These are phyloP conservation scores for Halophytophthora batemanensis DNA, from an alignment of 352 stramenopile genomes.

Conservation along the genomic window DNA sequence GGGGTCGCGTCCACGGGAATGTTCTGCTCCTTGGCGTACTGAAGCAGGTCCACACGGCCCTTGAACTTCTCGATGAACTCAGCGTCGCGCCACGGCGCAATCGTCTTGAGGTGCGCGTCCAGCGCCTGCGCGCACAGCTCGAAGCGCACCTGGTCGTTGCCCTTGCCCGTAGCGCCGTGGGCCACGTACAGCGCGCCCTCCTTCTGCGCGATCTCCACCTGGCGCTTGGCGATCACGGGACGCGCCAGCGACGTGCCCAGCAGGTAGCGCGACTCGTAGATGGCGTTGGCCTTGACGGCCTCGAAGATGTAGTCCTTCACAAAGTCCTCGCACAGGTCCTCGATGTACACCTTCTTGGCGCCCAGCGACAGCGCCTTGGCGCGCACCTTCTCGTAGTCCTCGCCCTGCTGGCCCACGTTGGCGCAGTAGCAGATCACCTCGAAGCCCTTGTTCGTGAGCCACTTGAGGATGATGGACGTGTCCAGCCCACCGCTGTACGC, in stretches of 20 bases:
- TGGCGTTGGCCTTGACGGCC: constrained; percentile 94
- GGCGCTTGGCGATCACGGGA: constrained; percentile 97
- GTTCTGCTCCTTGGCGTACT: constrained; percentile 95
- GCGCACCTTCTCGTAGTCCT: constrained; percentile 94
- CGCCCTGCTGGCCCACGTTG: constrained; percentile 97
- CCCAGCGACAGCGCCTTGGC: constrained; percentile 85
- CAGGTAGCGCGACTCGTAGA: constrained; percentile 98
- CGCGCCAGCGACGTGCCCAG: constrained; percentile 97
- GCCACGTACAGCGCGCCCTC: constrained; percentile 93
- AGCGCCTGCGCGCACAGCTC: constrained; percentile 98
- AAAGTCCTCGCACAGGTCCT: constrained; percentile 97
- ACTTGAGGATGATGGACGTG: constrained; percentile 99
- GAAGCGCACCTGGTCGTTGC: constrained; percentile 99
- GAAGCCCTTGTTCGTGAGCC: constrained; percentile 97
- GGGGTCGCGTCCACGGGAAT: constrained; percentile 97
- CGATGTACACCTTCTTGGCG: constrained; percentile 90
- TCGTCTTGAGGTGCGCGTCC: constrained; percentile 94
- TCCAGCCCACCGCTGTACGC: constrained; percentile 97
- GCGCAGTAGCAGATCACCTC: constrained; percentile 99
- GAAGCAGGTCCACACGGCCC: constrained; percentile 94
- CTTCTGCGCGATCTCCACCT: constrained; percentile 91
- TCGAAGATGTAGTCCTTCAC: constrained; percentile 94
- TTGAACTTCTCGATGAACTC: constrained; percentile 99
- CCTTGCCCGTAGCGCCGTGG: constrained; percentile 98
- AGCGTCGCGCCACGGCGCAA: constrained; percentile 96